phyloP scores from a whole-genome alignment of 139 green algal species.

The Pseudopediastrum boryanum region DNA sequence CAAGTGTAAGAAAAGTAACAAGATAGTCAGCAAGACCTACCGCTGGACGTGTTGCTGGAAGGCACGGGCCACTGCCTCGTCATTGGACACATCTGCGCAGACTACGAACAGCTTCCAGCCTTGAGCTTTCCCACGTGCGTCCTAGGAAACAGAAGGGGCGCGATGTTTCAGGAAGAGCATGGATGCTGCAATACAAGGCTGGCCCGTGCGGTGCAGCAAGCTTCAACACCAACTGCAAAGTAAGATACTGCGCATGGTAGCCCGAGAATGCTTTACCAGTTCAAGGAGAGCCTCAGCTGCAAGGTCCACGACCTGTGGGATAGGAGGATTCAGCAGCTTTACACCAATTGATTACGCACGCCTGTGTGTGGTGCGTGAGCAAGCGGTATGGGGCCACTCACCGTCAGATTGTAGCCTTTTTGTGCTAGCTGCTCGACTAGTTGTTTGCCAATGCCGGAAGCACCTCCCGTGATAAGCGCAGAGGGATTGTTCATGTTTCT shows the following conservation, averaged over 20 bases:
- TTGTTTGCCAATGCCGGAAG: slow-evolving; percentile 44
- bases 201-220: not conserved
- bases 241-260: not conserved
- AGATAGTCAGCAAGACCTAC: too few relatives aligned
- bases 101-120: not conserved
- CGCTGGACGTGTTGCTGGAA: too few relatives aligned
- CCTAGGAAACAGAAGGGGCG: too few relatives aligned
- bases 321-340: not conserved
- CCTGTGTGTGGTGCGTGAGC: not conserved
- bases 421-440: slow-evolving; percentile 32
- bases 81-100: too few relatives aligned
- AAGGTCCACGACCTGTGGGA: slow-evolving; percentile 6
- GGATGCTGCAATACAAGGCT: not conserved
- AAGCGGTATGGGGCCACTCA: not conserved
- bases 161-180: not conserved
- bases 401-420: slow-evolving; percentile 46
- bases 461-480: slow-evolving; percentile 45
- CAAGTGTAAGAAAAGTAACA: too few relatives aligned
- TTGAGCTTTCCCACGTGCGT: not conserved
- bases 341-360: too few relatives aligned
- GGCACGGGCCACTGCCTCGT: too few relatives aligned
- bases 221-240: not conserved
- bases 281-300: not conserved
- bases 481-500: too few relatives aligned
- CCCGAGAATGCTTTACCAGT: not conserved